Evolutionary conservation across 768 basidiomycete genomes (phyloP).

Genomic region (Chiua virens): DNA sequence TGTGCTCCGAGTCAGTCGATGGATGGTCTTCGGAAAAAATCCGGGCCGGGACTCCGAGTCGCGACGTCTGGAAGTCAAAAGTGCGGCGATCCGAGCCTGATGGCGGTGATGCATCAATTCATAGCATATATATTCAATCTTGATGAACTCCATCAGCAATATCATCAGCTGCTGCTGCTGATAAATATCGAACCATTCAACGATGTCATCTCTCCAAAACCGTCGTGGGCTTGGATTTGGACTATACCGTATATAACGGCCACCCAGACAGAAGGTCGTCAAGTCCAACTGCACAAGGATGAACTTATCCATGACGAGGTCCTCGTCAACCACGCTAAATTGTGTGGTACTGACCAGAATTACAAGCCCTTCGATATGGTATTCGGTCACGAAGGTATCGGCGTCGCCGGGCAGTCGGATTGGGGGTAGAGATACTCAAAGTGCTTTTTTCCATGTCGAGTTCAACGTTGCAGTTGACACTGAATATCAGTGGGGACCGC

Average conservation of each 20-base stretch:
- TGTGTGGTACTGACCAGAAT: slow-evolving; percentile 42
- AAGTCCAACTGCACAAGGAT: slow-evolving; percentile 13
- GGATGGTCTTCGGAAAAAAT: too few species aligned
- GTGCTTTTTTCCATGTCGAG: slow-evolving; percentile 9
- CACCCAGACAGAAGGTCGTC: slow-evolving; percentile 18
- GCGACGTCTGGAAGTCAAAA: too few species aligned
- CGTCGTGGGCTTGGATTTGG: slow-evolving; percentile 2
- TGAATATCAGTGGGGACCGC: slow-evolving; percentile 33
- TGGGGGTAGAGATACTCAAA: slow-evolving; percentile 33
- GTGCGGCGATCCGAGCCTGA: too few species aligned
- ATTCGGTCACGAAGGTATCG: slow-evolving; percentile 42
- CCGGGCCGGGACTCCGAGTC: too few species aligned
- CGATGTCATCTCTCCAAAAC: too few species aligned
- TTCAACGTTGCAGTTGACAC: neutral
- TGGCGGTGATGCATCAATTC: too few species aligned
- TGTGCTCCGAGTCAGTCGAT: too few species aligned
- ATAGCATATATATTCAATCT: too few species aligned
- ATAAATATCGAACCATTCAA: neutral
- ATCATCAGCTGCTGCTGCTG: too few species aligned
- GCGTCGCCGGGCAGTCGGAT: slow-evolving; percentile 33
- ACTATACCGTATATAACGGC: slow-evolving; percentile 35
- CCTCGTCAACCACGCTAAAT: slow-evolving; percentile 32
- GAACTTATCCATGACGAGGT: slow-evolving; percentile 28
- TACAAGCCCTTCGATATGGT: slow-evolving; percentile 33
- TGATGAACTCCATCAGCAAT: too few species aligned